A percentile compares a stretch with the other conserved stretches of the same genome.
Conservation (phyloP, 495 filamentous ascomycete species). For the Annulohypoxylon maeteangense region DNA sequence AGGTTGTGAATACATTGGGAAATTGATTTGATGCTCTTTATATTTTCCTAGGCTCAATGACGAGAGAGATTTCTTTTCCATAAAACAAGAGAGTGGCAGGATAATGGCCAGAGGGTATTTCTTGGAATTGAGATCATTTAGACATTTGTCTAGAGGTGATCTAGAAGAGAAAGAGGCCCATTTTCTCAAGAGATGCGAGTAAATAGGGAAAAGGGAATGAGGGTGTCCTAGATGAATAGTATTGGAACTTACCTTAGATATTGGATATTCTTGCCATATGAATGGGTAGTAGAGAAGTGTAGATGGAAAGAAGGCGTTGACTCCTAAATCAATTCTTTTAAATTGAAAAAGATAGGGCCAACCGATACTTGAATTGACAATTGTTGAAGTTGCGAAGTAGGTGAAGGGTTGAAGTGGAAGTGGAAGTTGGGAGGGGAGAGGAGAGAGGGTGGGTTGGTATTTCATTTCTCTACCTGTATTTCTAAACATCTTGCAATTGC, state of each 20-base stretch:
- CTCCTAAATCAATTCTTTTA: background rate
- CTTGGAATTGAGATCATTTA: background rate
- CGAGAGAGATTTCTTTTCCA: background rate
- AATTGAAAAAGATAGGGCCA: constrained; percentile 8
- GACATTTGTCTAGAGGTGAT: background rate
- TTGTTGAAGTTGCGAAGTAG: background rate
- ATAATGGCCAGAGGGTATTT: no score
- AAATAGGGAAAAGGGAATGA: no score
- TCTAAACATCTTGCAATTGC: no score
- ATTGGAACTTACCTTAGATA: constrained; percentile 18
- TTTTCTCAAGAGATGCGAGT: background rate
- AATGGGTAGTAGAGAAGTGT: background rate
- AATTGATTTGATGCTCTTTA: no score
- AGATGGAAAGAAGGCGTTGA: constrained; percentile 18
- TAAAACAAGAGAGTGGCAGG: background rate
- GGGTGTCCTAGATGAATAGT: no score
- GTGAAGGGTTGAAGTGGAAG: background rate
- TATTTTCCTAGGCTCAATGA: no score
- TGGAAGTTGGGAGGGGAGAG: background rate
- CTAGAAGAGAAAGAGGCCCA: background rate
- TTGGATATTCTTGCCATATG: constrained; percentile 16
- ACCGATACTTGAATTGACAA: background rate
- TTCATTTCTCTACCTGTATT: no score
- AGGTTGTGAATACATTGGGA: background rate
- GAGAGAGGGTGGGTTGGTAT: background rate